These are phyloP conservation scores for Saccharum spontaneum DNA, from an alignment of 176 grass and related monocot genomes.

Conservation along the genomic window DNA sequence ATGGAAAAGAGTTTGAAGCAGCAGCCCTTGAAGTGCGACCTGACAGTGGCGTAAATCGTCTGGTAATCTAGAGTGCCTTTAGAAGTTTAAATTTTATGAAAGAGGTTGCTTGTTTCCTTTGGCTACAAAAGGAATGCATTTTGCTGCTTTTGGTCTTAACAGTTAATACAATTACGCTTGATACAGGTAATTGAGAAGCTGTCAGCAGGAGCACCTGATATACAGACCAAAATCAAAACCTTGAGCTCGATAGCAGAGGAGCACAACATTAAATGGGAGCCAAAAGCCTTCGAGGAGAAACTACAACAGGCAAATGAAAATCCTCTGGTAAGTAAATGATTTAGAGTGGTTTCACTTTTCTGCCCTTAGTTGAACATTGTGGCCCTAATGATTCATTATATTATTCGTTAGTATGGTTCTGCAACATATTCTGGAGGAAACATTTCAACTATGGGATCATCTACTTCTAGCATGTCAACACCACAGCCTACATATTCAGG, in stretches of 20 bases:
- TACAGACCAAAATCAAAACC: slow-evolving; percentile 73
- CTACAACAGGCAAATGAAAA: slow-evolving; percentile 68
- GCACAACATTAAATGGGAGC: slow-evolving; percentile 85
- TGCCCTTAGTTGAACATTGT: background rate
- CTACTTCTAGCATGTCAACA: slow-evolving; percentile 42
- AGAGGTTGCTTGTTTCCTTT: background rate
- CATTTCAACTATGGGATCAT: slow-evolving; percentile 39
- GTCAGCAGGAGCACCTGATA: slow-evolving; percentile 84
- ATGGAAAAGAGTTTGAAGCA: slow-evolving; percentile 85
- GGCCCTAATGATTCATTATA: slow-evolving; percentile 33
- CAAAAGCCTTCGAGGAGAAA: slow-evolving; percentile 82
- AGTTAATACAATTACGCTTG: slow-evolving; percentile 17
- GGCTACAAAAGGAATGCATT: background rate
- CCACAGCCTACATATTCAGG: slow-evolving; percentile 29
- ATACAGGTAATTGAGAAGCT: slow-evolving; percentile 84
- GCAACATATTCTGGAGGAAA: slow-evolving; percentile 57
- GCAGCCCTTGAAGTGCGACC: slow-evolving; percentile 92
- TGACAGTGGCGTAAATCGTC: slow-evolving; percentile 73
- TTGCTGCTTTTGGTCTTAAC: slow-evolving; percentile 1
- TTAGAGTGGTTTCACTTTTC: slow-evolving; percentile 6
- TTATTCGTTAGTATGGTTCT: slow-evolving; percentile 55
- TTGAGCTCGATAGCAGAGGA: slow-evolving; percentile 86
- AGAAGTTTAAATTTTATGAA: background rate
- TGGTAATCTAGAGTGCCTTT: slow-evolving; percentile 51
- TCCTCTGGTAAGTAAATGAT: slow-evolving; percentile 54